A percentile compares a stretch with the other conserved stretches of the same genome.
phyloP scores from a whole-genome alignment of 805 yeast genomes.

The Torulaspora microellipsoides region DNA sequence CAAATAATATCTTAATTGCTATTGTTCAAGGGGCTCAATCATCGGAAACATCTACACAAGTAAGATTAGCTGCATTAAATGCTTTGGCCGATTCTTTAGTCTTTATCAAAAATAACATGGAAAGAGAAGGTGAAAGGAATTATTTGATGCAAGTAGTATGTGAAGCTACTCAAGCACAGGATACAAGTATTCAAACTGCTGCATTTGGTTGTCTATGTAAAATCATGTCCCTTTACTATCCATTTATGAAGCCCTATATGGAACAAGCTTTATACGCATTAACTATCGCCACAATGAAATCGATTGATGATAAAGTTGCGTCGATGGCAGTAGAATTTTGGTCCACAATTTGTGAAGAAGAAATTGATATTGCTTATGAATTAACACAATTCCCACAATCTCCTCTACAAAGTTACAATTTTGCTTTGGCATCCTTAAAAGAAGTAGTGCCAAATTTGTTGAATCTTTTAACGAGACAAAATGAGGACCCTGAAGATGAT shows the following conservation, averaged over 20 bases:
- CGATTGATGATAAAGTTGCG: constrained; percentile 67
- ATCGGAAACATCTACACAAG: constrained; percentile 66
- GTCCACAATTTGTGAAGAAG: constrained; percentile 99
- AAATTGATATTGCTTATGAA: constrained; percentile 71
- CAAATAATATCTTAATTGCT: constrained; percentile 90
- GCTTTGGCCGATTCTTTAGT: constrained; percentile 89
- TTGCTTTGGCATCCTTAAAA: constrained; percentile 76
- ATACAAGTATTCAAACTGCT: constrained; percentile 79
- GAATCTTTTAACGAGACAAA: constrained; percentile 75
- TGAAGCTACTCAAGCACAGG: constrained; percentile 93
- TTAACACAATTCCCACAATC: constrained; percentile 56
- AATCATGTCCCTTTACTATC: constrained; percentile 85
- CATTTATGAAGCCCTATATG: constrained; percentile 91
- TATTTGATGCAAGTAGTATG: constrained; percentile 98
- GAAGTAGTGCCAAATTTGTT: constrained; percentile 87
- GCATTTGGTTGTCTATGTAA: constrained; percentile 94
- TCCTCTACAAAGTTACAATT: constrained; percentile 57
- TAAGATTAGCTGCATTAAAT: constrained; percentile 84
- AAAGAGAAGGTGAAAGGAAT: constrained; percentile 90
- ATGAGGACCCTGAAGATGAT: constrained; percentile 91
- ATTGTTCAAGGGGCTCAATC: constrained; percentile 94
- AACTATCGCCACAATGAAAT: constrained; percentile 89
- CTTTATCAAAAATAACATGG: constrained; percentile 84
- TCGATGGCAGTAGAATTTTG: constrained; percentile 99
- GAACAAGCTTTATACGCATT: constrained; percentile 90